Evolutionary conservation across 2,329 filamentous ascomycete genomes (phyloP), one percentile per base, ranked within the genome.

Genomic region (Pseudogymnoascus sp.): DNA sequence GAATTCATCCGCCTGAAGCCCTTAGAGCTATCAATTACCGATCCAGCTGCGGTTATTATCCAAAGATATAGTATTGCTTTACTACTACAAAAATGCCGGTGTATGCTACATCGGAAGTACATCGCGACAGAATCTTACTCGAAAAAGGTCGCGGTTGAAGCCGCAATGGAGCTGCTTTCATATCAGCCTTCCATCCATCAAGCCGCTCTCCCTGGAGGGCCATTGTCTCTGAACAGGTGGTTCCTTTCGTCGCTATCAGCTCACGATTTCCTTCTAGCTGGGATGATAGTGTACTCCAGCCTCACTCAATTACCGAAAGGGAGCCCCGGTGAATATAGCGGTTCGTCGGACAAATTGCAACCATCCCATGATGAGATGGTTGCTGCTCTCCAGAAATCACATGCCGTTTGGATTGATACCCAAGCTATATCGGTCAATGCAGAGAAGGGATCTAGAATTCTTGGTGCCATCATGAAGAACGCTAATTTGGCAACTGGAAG

Each of bases 191-290:
- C 72, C 31, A 78, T 84, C 47, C 78, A 79, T 71, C 74, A 80
- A 60, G 80, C 78, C 1, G 78, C 76, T 2, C 78, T 79, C 63
- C 83, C 83, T 0, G 83, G 83, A 1, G 81, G 81, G 5, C 75
- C 82, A 26, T 73, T 88, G 13, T 75, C 77, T 65, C 75, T 77
- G 31, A 78, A 82, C 38, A 78, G 79, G 4, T 86, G 83, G 81
- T 85, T 86, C 67, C 71, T 86, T 19, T 81, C 80, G 2, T 82
- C 82, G 0, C 73, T 87, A 3, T 79, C 81, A 10, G 78, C 83
- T 61, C 83, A 86, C 61, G 85, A 88, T 69, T 87, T 84, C 61
- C 74, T 88, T 61, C 77, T 87, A 2, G 84, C 84, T 0, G 80
- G 82, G 63, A 84, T 85, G 79, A 78, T 87, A 13, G 69, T 88